Percentiles rank a stretch among this genome's conserved stretches.
These are phyloP conservation scores for Lactifluus pinguis DNA, from an alignment of 768 basidiomycete genomes.

Conservation along the genomic window DNA sequence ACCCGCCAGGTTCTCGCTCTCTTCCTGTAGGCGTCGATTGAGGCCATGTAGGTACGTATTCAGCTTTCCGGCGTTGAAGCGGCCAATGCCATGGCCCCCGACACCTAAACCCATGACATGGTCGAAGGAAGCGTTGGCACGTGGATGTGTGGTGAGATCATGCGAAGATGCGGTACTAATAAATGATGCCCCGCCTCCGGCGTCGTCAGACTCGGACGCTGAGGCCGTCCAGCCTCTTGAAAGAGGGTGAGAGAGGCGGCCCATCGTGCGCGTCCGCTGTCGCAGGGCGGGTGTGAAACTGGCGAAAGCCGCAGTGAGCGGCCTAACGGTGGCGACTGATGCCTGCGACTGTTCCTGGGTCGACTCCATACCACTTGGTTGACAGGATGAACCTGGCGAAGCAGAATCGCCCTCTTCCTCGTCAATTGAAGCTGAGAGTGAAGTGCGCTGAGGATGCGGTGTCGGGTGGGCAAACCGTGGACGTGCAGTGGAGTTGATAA, in stretches of 20 bases:
- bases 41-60: conserved; percentile 82
- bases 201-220: conserved; percentile 27
- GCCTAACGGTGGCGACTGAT: conserved; percentile 27
- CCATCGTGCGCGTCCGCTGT: conserved; percentile 29
- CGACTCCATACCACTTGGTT: conserved; percentile 31
- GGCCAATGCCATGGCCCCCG: conserved; percentile 56
- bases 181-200: conserved; percentile 54
- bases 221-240: conserved; percentile 36
- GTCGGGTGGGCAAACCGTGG: conserved; percentile 60
- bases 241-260: conserved; percentile 56
- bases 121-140: conserved; percentile 85
- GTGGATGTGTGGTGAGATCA: conserved; percentile 69
- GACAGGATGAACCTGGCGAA: conserved; percentile 19
- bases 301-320: conserved; percentile 46
- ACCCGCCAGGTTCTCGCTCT: conserved; percentile 62
- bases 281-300: conserved; percentile 58
- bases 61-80: conserved; percentile 79
- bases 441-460: conserved; percentile 40
- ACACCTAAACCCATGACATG: conserved; percentile 68
- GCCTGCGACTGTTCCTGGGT: conserved; percentile 18
- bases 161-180: conserved; percentile 82
- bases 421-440: not conserved
- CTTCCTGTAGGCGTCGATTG: conserved; percentile 75
- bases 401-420: conserved; percentile 8
- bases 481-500: conserved; percentile 75